A percentile compares a stretch with the other conserved stretches of the same genome.
Conservation (phyloP, 2,329 filamentous ascomycete genomes). For the Fusarium verticillioides region DNA sequence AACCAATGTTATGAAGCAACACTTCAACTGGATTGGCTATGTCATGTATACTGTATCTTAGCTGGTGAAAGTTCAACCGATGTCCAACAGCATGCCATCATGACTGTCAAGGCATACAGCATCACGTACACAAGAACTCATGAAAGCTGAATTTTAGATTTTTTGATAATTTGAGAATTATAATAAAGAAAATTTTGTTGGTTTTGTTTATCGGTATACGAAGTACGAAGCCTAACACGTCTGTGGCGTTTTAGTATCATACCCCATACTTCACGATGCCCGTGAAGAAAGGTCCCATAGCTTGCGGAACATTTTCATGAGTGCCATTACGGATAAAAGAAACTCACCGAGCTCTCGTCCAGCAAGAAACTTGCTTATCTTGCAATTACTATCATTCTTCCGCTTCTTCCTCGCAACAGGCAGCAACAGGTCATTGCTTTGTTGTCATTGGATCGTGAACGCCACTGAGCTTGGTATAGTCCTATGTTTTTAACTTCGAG, state of each 20-base stretch:
- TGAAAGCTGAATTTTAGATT: too few species aligned
- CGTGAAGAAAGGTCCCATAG: background rate
- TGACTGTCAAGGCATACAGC: background rate
- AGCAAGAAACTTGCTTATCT: too few species aligned
- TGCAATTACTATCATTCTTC: background rate
- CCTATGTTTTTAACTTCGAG: background rate
- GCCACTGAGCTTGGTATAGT: background rate
- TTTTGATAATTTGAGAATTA: background rate
- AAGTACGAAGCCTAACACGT: background rate
- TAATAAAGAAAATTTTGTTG: fast-evolving
- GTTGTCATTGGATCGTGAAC: background rate
- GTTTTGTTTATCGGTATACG: background rate
- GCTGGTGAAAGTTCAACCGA: background rate
- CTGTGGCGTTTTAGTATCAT: background rate
- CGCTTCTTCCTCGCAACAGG: background rate
- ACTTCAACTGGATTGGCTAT: background rate
- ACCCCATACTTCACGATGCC: background rate
- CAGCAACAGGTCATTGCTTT: background rate
- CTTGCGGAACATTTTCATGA: background rate
- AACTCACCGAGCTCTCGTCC: background rate
- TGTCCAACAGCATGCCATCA: background rate
- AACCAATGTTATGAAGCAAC: fast-evolving
- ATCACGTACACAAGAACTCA: background rate
- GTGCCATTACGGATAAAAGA: background rate
- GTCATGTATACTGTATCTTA: background rate